These are phyloP conservation scores for Eutrema heterophyllum DNA, from an alignment of 345 rosid species.

Conservation along the genomic window DNA sequence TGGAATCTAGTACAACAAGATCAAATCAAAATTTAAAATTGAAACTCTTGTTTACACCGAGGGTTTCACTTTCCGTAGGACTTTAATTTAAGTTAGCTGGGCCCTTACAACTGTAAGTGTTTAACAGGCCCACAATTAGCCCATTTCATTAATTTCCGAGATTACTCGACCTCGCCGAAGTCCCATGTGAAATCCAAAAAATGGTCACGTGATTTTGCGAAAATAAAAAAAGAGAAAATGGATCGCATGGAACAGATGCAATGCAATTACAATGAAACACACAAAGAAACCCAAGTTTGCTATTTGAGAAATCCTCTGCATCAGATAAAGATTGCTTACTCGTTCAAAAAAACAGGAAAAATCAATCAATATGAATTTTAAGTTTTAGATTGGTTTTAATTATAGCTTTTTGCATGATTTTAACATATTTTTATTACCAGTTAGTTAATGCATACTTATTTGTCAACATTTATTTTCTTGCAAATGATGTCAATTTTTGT, in stretches of 20 bases:
- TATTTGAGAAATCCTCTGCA: background rate
- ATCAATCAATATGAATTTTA: background rate
- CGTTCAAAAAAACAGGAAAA: background rate
- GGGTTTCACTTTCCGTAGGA: too few species aligned
- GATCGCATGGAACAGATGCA: background rate
- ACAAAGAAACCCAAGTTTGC: conserved; percentile 17
- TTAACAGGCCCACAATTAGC: background rate
- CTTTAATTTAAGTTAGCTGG: background rate
- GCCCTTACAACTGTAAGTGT: background rate
- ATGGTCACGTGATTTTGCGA: background rate
- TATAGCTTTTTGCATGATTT: background rate
- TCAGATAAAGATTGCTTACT: conserved; percentile 21
- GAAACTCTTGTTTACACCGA: too few species aligned
- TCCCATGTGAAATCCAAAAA: background rate
- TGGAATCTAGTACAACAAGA: too few species aligned
- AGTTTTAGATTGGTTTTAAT: background rate
- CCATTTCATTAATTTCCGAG: background rate
- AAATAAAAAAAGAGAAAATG: background rate
- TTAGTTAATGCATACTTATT: background rate
- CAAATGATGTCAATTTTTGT: too few species aligned
- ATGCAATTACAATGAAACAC: conserved; percentile 6
- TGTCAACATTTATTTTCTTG: background rate
- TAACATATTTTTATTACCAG: background rate
- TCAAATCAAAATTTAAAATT: too few species aligned
- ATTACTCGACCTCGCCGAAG: background rate